Evolutionary conservation across 2,329 filamentous ascomycete genomes (phyloP).

Genomic region (Colletotrichum plurivorum): DNA sequence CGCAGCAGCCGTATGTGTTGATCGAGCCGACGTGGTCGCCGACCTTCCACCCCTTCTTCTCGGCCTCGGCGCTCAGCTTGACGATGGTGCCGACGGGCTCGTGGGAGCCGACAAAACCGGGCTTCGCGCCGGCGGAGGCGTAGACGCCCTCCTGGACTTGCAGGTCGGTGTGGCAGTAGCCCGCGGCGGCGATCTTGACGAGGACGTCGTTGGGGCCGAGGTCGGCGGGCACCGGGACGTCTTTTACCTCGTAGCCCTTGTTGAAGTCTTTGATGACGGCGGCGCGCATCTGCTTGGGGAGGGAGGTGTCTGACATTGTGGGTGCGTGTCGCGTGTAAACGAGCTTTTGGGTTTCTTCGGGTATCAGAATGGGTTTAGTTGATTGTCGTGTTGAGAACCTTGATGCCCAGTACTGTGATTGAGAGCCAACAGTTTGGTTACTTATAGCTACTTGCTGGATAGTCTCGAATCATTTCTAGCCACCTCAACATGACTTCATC

Average conservation of each 20-base stretch:
- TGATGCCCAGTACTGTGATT: background rate
- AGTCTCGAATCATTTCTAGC: background rate
- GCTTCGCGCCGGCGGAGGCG: conserved; percentile 42
- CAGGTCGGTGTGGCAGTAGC: conserved; percentile 43
- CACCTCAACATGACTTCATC: conserved; percentile 12
- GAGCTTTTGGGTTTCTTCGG: background rate
- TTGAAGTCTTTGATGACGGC: conserved; percentile 46
- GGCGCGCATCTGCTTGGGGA: conserved; percentile 49
- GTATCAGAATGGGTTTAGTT: background rate
- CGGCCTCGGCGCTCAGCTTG: conserved; percentile 63
- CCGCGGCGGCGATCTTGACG: conserved; percentile 41
- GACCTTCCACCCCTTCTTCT: conserved; percentile 50
- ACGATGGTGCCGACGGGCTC: conserved; percentile 76
- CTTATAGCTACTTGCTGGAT: too few species aligned
- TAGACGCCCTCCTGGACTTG: conserved; percentile 39
- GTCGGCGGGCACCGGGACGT: conserved; percentile 37
- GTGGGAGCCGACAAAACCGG: conserved; percentile 61
- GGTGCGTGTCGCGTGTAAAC: background rate
- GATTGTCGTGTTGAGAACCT: conserved; percentile 9
- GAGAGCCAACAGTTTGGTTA: background rate
- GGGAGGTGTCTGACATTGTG: conserved; percentile 22
- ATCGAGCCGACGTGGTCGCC: conserved; percentile 69
- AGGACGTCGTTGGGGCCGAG: conserved; percentile 41
- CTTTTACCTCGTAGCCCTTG: conserved; percentile 35
- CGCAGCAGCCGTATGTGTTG: conserved; percentile 43